Base-by-base conservation (phyloP, 1,284 basidiomycete species). In the Baeospora myosura region DNA sequence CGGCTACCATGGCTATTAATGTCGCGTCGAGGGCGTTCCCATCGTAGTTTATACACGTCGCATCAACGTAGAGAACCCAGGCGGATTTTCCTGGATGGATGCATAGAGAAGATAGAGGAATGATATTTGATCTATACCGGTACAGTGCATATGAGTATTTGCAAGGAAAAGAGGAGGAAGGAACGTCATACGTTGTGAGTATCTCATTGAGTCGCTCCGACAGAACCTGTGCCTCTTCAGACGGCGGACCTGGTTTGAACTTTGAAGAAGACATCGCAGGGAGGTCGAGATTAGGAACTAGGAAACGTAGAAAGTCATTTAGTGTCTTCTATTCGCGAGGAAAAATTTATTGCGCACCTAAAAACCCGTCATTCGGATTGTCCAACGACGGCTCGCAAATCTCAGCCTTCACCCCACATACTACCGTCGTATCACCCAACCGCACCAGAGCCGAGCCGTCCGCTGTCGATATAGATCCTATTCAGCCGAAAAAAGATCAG, bases 31-130 rank as follows among this genome's bases (percentile, higher is more conserved):
- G 88, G 1, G 78, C 86, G 56, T 97, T 97, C 6, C 95, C 95
- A 59, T 98, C 94, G 54, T 93, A 95, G 64, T 95, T 97, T 53
- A 98, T 87, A 62, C 93, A 97, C 3, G 86, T 88, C 22, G 91
- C 79, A 50, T 98, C 95, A 49, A 98, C 73, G 60, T 97, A 97
- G 12, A 98, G 69, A 18, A 85, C 83, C 92, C 93, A 98, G 0
- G 73, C 92, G 0, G 89, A 74, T 59, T 85, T 88, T 3, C 79
- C 81, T 0, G 78, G 74, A 14, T 85, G 71, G 40, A 98, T 96
- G 54, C 83, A 84, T 1, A 98, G 73, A 0, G 81, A 77, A 0
- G 71, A 60, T 1, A 81, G 71, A 0, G 86, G 67, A 0, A 98
- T 49, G 3, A 84, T 62, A 16, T 71, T 70, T 3, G 88, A 82